Conservation (phyloP, 2,329 filamentous ascomycete genomes). For the Colletotrichum destructivum region DNA sequence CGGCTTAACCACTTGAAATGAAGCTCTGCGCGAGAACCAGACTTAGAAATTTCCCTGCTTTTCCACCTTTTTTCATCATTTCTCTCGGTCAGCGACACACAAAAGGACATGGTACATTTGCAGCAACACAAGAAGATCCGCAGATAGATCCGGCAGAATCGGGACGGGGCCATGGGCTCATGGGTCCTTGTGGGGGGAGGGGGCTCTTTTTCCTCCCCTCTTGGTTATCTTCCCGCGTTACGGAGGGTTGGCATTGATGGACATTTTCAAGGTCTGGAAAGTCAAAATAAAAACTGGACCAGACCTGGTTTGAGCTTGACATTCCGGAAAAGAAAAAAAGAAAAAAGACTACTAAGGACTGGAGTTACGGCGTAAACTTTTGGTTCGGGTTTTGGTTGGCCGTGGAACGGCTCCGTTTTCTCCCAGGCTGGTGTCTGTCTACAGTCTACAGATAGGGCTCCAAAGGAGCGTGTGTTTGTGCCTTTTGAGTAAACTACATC, state of each 20-base stretch:
- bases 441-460: neutral
- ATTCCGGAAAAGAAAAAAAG: too few species aligned
- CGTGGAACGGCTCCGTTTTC: too few species aligned
- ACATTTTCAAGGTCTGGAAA: neutral
- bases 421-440: neutral
- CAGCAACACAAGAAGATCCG: slow-evolving; percentile 9
- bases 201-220: neutral
- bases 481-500: slow-evolving; percentile 1
- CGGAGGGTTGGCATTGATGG: neutral
- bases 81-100: neutral
- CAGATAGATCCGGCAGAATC: neutral
- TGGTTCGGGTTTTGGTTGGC: neutral
- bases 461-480: neutral
- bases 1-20: neutral
- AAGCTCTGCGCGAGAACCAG: neutral
- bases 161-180: neutral
- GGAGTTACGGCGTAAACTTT: slow-evolving; percentile 10
- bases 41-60: neutral
- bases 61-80: neutral
- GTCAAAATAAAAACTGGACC: neutral
- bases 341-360: neutral
- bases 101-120: neutral
- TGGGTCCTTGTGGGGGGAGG: neutral
- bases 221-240: neutral
- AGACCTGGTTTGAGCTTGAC: neutral